Conservation (phyloP, 164 flowering plant genomes). For the Taxillus chinensis region DNA sequence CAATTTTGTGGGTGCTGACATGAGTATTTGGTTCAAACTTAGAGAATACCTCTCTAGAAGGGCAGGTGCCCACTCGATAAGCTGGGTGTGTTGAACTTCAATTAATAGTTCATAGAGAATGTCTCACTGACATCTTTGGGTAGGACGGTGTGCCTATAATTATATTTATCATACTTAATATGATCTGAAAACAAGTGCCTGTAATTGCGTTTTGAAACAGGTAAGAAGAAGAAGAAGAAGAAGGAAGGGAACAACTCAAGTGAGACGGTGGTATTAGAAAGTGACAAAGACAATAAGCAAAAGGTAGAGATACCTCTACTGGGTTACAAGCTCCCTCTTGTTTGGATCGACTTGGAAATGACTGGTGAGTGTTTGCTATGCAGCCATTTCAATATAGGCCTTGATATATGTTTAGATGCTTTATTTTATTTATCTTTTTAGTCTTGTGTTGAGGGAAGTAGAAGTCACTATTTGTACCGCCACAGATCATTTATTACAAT, state of each 20-base stretch:
- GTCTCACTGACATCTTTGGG: too few relatives aligned
- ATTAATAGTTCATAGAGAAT: too few relatives aligned
- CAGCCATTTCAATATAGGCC: background rate
- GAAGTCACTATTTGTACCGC: too few relatives aligned
- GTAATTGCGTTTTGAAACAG: slow-evolving; percentile 11
- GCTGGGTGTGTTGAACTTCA: too few relatives aligned
- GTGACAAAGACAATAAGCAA: slow-evolving; percentile 16
- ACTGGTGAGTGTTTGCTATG: slow-evolving; percentile 43
- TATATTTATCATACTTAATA: too few relatives aligned
- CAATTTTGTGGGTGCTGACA: too few relatives aligned
- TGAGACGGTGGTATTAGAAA: background rate
- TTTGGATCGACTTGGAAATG: slow-evolving; percentile 99
- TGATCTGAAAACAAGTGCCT: background rate
- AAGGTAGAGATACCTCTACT: slow-evolving; percentile 10
- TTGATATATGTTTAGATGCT: background rate
- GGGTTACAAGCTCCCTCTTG: slow-evolving; percentile 64
- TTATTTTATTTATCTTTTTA: background rate
- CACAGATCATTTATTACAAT: too few relatives aligned
- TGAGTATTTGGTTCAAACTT: too few relatives aligned
- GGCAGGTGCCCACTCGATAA: too few relatives aligned
- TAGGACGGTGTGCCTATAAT: too few relatives aligned
- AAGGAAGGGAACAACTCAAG: slow-evolving; percentile 9
- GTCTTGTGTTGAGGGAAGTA: too few relatives aligned
- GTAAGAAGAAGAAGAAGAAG: slow-evolving; percentile 18
- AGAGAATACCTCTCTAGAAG: too few relatives aligned